Base-by-base conservation (phyloP, 2,329 filamentous ascomycete genomes). In the Dactylonectria macrodidyma region DNA sequence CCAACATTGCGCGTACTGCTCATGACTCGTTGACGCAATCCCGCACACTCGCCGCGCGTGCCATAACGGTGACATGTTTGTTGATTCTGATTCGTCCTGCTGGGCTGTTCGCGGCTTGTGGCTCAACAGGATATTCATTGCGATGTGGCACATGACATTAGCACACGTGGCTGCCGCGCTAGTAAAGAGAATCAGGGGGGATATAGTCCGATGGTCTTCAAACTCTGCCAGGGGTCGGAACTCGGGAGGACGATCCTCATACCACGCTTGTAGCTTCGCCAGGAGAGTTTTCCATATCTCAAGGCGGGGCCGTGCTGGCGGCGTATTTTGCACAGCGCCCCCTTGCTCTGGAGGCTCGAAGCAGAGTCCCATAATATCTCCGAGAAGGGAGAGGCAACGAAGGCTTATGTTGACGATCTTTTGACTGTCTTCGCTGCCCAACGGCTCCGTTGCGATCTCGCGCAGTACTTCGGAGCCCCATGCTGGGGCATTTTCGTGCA, bases 1-100 rank as follows among this genome's bases (percentile, higher is more conserved):
- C 61, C 61, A 64, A 11, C 54, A 50, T 16, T 48, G 16, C 5
- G 16, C n/a, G 48, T 63, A 36, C 33, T 59, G 54, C 8, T 24
- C 26, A 10, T 64, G 19, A 14, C 51, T 33, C 3, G 11, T 48
- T 16, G 38, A 46, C 11, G 54, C 54, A 36, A 64, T 58, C 19
- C 46, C 48, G 3, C 48, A 52, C 26, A 52, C 48, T n/a, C 48
- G 48, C 26, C 26, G 26, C 9, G 48, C 22, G 16, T 52, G 48
- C 48, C 48, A 52, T 3, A 19, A 14, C 2, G 48, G 26, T 19
- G 48, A 34, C 6, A 16, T 34, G 8, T 34, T n/a, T 5, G 10
- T 14, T 16, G 16, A 3, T 52, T 34, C 26, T 4, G 8, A 9
- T 26, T n/a, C 26, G n/a, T 9, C 2, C 9, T 34, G 16, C 7